phyloP scores from a whole-genome alignment of 768 basidiomycete genomes.

The Termitomyces sp. region DNA sequence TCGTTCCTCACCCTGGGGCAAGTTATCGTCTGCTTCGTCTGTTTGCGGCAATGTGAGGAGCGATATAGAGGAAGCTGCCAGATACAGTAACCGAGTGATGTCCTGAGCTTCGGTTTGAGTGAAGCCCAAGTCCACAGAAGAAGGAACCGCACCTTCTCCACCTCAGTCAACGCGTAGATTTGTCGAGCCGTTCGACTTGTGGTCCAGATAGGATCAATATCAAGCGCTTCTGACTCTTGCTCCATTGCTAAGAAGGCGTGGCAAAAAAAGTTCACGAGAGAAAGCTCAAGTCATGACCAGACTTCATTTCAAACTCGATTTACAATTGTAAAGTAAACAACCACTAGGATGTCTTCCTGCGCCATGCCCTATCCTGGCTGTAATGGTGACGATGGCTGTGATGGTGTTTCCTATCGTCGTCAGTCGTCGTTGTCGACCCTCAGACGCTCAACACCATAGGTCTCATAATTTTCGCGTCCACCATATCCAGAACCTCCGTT shows the following conservation, averaged over 20 bases:
- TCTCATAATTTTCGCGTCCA: slow-evolving; percentile 27
- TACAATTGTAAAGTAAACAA: background rate
- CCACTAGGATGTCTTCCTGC: background rate
- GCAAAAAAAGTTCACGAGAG: slow-evolving; percentile 6
- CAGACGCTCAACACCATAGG: slow-evolving; percentile 48
- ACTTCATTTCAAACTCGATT: background rate
- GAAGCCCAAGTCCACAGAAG: background rate
- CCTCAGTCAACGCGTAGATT: slow-evolving; percentile 74
- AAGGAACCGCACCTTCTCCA: slow-evolving; percentile 56
- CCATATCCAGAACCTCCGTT: slow-evolving; percentile 11
- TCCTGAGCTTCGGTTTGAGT: slow-evolving; percentile 42
- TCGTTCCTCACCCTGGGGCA: slow-evolving; percentile 78
- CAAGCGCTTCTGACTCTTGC: slow-evolving; percentile 28
- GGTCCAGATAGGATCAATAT: slow-evolving; percentile 76
- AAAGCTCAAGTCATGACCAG: background rate
- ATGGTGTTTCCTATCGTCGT: slow-evolving; percentile 15
- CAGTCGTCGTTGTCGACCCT: slow-evolving; percentile 32
- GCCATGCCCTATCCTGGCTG: slow-evolving; percentile 6
- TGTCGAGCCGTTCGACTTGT: slow-evolving; percentile 78
- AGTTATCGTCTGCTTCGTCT: slow-evolving; percentile 56
- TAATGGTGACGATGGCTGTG: slow-evolving; percentile 11
- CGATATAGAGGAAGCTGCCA: slow-evolving; percentile 75
- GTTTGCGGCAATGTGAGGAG: slow-evolving; percentile 81
- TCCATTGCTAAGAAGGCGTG: slow-evolving; percentile 20
- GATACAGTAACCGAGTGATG: slow-evolving; percentile 66